Evolutionary conservation across 2,329 filamentous ascomycete genomes (phyloP).

Genomic region (Niveomyces coronatus): DNA sequence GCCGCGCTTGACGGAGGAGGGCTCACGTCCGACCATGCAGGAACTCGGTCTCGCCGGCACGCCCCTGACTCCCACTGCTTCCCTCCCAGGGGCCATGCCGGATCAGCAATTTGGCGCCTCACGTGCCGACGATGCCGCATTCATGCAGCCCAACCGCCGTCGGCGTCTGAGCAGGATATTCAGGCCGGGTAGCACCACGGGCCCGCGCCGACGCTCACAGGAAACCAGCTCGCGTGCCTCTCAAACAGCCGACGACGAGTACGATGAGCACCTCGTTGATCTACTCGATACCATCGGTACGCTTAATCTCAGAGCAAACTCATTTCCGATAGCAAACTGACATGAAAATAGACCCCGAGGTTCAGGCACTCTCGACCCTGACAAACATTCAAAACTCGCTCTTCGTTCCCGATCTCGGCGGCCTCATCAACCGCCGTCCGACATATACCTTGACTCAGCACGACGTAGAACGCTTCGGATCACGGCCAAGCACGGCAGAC

Average conservation of each 20-base stretch:
- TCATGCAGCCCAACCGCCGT: conserved; percentile 3
- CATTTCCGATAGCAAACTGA: conserved; percentile 7
- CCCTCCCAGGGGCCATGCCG: conserved; percentile 16
- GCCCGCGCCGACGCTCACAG: conserved; percentile 1
- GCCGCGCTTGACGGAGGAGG: conserved; percentile 31
- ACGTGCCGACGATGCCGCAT: too few species aligned
- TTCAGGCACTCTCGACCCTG: conserved; percentile 70
- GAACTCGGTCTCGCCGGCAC: conserved; percentile 20
- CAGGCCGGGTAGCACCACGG: conserved; percentile 8
- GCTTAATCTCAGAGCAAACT: conserved; percentile 1
- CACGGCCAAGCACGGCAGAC: conserved; percentile 8
- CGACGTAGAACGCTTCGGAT: conserved; percentile 9
- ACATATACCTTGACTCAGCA: conserved; percentile 62
- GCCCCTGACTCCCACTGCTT: conserved; percentile 18
- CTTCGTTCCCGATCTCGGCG: conserved; percentile 73
- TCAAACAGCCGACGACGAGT: conserved; percentile 20
- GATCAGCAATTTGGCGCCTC: too few species aligned
- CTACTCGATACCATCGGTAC: conserved; percentile 30
- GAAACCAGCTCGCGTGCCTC: background rate
- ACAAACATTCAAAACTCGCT: conserved; percentile 88
- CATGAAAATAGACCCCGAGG: conserved; percentile 60
- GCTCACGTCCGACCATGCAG: conserved; percentile 23
- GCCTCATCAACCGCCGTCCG: conserved; percentile 63
- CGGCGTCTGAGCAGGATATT: conserved; percentile 8
- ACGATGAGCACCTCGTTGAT: conserved; percentile 28